Conservation (phyloP, 2,329 filamentous ascomycete species). For the Lasiodiplodia sp. region DNA sequence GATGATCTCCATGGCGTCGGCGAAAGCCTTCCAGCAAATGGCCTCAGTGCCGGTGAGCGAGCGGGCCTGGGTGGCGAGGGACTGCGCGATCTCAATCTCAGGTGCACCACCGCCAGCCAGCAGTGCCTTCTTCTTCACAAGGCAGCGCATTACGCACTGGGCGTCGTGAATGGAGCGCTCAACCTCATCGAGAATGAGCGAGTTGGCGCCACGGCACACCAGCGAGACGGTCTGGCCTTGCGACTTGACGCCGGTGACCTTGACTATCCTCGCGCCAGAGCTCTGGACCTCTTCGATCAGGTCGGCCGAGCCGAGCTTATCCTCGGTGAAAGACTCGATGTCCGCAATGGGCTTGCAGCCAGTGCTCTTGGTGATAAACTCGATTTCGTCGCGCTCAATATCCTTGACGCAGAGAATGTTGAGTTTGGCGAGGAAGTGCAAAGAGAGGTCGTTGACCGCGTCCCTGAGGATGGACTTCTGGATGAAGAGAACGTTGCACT, state of each 20-base stretch:
- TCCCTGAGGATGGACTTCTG: constrained; percentile 98
- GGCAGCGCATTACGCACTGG: constrained; percentile 93
- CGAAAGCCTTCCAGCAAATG: constrained; percentile 99
- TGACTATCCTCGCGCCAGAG: constrained; percentile 89
- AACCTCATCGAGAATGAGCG: constrained; percentile 92
- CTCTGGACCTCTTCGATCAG: constrained; percentile 91
- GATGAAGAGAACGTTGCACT: constrained; percentile 97
- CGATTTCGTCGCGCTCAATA: constrained; percentile 97
- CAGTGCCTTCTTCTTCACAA: constrained; percentile 99
- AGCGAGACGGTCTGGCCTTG: constrained; percentile 89
- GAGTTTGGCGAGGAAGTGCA: constrained; percentile 97
- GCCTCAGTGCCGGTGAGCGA: constrained; percentile 89
- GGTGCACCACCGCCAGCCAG: constrained; percentile 96
- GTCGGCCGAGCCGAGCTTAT: constrained; percentile 94
- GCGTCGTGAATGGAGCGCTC: constrained; percentile 97
- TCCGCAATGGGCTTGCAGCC: constrained; percentile 99
- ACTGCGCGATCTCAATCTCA: constrained; percentile 93
- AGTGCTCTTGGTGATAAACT: constrained; percentile 99
- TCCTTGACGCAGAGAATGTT: constrained; percentile 97
- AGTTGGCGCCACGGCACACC: constrained; percentile 92
- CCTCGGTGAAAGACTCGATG: constrained; percentile 97
- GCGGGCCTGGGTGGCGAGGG: constrained; percentile 82
- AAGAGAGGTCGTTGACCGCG: constrained; percentile 94
- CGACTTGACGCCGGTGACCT: constrained; percentile 89
- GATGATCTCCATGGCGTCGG: constrained; percentile 95